Conservation (phyloP, 441 rosid genomes). For the Brassica hybrid region DNA sequence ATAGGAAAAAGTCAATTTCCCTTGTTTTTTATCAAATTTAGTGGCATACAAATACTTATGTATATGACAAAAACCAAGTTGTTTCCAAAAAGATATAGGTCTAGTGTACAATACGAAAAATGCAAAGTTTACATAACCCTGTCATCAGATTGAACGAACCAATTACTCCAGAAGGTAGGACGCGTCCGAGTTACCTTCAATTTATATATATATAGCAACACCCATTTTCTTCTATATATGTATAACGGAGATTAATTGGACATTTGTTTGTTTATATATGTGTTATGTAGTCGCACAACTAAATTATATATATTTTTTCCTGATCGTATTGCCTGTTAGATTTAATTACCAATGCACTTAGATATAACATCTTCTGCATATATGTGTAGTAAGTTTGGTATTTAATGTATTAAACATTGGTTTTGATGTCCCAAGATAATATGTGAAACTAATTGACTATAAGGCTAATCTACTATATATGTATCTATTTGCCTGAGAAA, state of each 20-base stretch:
- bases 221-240: slow-evolving; percentile 7
- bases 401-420: not conserved
- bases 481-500: not conserved
- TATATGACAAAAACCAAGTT: not conserved
- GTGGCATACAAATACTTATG: not conserved
- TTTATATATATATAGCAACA: not conserved
- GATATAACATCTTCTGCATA: slow-evolving; percentile 7
- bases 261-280: no score
- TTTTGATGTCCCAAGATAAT: not conserved
- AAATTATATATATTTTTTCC: not conserved
- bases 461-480: not conserved
- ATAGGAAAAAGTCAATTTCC: not conserved
- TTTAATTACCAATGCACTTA: no score
- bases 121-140: not conserved
- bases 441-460: not conserved
- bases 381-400: not conserved
- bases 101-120: slow-evolving; percentile 10
- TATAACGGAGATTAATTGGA: not conserved
- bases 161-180: not conserved
- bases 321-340: not conserved
- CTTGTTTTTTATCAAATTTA: slow-evolving; percentile 3
- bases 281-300: not conserved
- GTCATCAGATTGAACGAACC: not conserved
- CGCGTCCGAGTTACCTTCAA: not conserved
- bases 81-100: not conserved